Base-by-base conservation (phyloP, 306 rosid genomes). In the Cicer arietinum region DNA sequence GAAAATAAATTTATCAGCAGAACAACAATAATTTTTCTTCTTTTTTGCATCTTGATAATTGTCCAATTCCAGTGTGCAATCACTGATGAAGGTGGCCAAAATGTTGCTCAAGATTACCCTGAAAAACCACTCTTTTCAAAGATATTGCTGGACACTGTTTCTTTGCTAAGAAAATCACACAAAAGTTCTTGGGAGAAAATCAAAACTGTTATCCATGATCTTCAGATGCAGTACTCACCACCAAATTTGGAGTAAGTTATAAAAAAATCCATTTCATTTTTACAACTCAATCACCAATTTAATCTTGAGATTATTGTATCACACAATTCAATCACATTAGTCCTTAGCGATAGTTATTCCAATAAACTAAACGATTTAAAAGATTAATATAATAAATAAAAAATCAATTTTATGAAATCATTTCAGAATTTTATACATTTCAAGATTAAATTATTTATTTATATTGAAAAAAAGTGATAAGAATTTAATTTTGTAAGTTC, bases 201-300 rank as follows among this genome's bases (percentile, higher is more conserved):
- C 62, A 88, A 82, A 82, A 74, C 68, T 14, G 78, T 82, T 41
- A 66, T 86, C 4, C 71, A 77, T 39, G 86, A 86, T 10, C 51
- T 88, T 67, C 90, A 85, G 70, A 78, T 82, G 85, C 89, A 82
- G 40, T 82, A 86, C 68, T 80, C 88, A 60, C 83, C 86, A 46
- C 90, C 92, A 44, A 80, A 73, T 81, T 42, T 88, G 60, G 92
- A 88, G 96, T 86, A 67, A 83, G 89, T 75, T 83, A 1, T 41
- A 11, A 3, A 53, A 7, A 67, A 14, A 4, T 63, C 13, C 16
- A 10, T 60, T 67, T 58, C 22, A 69, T 68, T 54, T 40, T 42
- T 22, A 54, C 1, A 2, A 18, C 4, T 54, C 2, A 18, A 8
- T 54, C 58, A 2, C 3, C 25, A 7, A 7, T 14, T 14, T 7